Conservation (phyloP, 1,284 basidiomycete genomes). For the Trichosporon faecale region DNA sequence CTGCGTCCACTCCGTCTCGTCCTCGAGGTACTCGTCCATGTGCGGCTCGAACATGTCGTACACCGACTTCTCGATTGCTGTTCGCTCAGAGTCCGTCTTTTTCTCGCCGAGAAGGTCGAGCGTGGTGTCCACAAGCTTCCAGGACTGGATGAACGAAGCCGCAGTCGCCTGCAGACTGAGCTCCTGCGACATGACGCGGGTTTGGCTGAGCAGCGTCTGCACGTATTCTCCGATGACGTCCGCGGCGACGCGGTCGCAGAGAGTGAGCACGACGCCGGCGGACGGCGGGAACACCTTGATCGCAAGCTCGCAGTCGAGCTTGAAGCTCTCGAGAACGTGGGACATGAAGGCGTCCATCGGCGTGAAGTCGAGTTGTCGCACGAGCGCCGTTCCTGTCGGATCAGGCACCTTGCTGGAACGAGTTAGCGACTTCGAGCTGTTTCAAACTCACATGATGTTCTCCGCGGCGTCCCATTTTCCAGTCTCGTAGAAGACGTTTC, state of each 20-base stretch:
- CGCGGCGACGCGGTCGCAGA: slow-evolving; percentile 45
- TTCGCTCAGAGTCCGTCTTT: slow-evolving; percentile 49
- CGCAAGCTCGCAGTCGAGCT: slow-evolving; percentile 72
- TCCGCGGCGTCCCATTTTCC: slow-evolving; percentile 72
- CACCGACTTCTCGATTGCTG: slow-evolving; percentile 73
- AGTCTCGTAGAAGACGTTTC: slow-evolving; percentile 87
- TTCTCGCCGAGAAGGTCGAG: slow-evolving; percentile 51
- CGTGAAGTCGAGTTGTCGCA: slow-evolving; percentile 67
- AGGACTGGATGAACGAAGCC: slow-evolving; percentile 82
- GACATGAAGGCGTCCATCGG: slow-evolving; percentile 90
- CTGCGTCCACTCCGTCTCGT: slow-evolving; percentile 82
- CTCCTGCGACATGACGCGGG: slow-evolving; percentile 68
- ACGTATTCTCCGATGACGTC: slow-evolving; percentile 76
- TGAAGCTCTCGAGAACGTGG: slow-evolving; percentile 63
- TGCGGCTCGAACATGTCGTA: slow-evolving; percentile 90
- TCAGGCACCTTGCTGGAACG: slow-evolving; percentile 33
- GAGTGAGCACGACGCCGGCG: slow-evolving; percentile 45
- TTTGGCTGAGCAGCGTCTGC: slow-evolving; percentile 68
- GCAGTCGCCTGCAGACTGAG: slow-evolving; percentile 81
- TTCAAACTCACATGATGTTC: slow-evolving; percentile 70
- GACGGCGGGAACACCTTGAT: slow-evolving; percentile 77
- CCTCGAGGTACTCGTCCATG: slow-evolving; percentile 94
- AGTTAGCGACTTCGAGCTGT: background rate
- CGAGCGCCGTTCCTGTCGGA: slow-evolving; percentile 34
- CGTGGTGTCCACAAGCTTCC: slow-evolving; percentile 78